Evolutionary conservation across 345 rosid species (phyloP), one percentile per base, ranked within the genome.

Genomic region (Brassica cretica): DNA sequence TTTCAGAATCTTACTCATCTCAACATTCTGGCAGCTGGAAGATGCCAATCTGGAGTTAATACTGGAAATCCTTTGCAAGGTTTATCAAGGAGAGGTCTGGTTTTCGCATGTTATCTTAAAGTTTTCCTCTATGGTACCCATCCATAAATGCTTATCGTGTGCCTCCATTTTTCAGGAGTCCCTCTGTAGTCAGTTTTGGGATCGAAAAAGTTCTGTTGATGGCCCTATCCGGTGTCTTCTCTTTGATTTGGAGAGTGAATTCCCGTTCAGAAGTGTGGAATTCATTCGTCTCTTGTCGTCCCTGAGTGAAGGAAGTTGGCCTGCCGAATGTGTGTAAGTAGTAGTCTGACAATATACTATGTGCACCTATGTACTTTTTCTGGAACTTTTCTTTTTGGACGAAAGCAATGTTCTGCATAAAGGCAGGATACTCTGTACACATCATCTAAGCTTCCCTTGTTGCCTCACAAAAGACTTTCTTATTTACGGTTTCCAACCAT

Each of bases 121-220:
- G 29, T 25, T 32, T 37, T 76, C 62, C 74, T 72, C 18, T 65
- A 29, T 21, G 32, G 60, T 56, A 56, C 63, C 12, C 55, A 68
- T 74, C 60, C 68, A 49, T 75, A 80, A 84, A 58, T 76, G 66
- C 68, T 37, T 66, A 80, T 82, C 71, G 66, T 35, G 71, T 60
- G 39, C 70, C 66, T 80, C 55, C 35, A 78, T 51, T 68, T 62
- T 76, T 75, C 82, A 94, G 98, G 99, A 95, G 84, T 89, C 94
- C 65, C 98, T 95, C 66, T 94, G 99, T 82, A 82, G 76, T 85
- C 99, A 95, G 78, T 95, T 95, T 83, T 95, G 99, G 99, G 98
- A 95, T 81, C 86, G 81, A 81, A 88, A 84, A 74, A 95, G 99
- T 83, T 91, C 85, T 80, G 85, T 93, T 64, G 98, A 95, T 65